Base-by-base conservation (phyloP, 345 rosid genomes). In the Bretschneidera sinensis region DNA sequence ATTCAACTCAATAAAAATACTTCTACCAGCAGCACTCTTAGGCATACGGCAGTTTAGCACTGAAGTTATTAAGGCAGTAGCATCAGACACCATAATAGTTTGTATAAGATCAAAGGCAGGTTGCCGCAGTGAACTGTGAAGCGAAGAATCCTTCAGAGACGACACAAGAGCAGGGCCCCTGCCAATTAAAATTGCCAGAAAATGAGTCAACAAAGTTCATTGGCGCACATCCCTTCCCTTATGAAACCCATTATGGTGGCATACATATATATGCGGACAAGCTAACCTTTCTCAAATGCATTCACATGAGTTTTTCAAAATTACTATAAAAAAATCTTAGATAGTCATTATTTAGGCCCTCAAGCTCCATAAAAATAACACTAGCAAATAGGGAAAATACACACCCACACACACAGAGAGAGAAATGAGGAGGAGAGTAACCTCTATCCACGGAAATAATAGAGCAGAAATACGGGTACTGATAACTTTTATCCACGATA, bases 81-180 rank as follows among this genome's bases (percentile, higher is more conserved):
- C 86, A 85, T 94, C 99, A 76, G 97, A 88, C 55, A 88, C 97
- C 51, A 94, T 19, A 64, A 90, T 80, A 48, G 84, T 73, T 77
- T 86, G 87, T 34, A 94, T 69, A 48, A 90, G 97, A 81, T 90
- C 95, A 77, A 90, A 71, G 34, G 99, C 99, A 78, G 99, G 97
- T 67, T 86, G 96, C 60, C 90, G 82, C 62, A 94, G 77, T 49
- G 99, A 86, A 70, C 73, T 78, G 72, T 94, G 92, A 68, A 94
- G 96, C 18, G 96, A 83, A 71, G 86, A 72, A 84, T 94, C 99
- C 77, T 79, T 90, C 74, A 83, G 71, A 59, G 84, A 86, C 55
- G 95, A 80, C 74, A 90, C 84, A 61, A 94, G 95, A 61, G 89
- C 80, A 70, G 99, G 96, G 18, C 86, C 92, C 99, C 99, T 94